These are phyloP conservation scores for Naegleria lovaniensis DNA, from an alignment of 208 protist species.

Conservation along the genomic window DNA sequence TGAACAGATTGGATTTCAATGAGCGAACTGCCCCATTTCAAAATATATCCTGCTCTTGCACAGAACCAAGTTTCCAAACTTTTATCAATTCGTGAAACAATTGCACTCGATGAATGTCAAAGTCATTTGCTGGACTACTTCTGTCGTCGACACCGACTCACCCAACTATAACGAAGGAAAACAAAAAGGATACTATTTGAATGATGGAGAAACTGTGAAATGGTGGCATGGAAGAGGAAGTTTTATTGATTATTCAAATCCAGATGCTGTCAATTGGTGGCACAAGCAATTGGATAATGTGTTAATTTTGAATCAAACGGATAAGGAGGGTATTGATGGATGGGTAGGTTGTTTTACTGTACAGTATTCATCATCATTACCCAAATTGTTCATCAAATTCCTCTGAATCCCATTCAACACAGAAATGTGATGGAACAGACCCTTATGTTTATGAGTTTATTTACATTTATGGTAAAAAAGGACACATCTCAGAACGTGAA, in stretches of 20 bases:
- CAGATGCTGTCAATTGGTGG: conserved; percentile 30
- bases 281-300: background rate
- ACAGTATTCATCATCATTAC: background rate
- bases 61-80: conserved; percentile 29
- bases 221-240: conserved; percentile 30
- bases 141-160: background rate
- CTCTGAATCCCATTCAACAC: background rate
- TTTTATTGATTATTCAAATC: conserved; percentile 29
- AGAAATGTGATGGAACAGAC: conserved; percentile 37
- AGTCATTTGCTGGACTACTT: background rate
- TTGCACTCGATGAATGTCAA: conserved; percentile 29
- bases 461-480: conserved; percentile 4
- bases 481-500: conserved; percentile 24
- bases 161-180: background rate
- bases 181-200: background rate
- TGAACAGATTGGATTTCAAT: conserved; percentile 15
- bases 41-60: background rate
- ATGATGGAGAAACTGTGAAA: background rate
- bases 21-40: too few species aligned
- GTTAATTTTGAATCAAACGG: background rate
- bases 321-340: conserved; percentile 32
- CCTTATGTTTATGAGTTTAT: conserved; percentile 36
- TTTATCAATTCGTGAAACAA: conserved; percentile 16
- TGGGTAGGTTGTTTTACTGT: conserved; percentile 28
- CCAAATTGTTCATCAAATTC: background rate